phyloP scores from a whole-genome alignment of 163 green algal genomes.

The Picocystis sp. region DNA sequence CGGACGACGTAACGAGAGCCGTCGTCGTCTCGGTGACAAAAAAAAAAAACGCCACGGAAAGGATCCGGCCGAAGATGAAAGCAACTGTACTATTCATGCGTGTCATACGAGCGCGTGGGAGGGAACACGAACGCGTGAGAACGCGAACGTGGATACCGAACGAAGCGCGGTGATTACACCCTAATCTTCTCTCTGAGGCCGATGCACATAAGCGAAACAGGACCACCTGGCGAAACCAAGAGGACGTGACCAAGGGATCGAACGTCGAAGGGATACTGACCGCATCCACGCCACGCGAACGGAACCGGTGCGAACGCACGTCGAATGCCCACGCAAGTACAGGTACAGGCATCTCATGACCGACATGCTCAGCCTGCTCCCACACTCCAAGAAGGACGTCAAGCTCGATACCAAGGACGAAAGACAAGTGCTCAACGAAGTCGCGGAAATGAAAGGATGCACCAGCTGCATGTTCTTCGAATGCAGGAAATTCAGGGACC shows the following conservation, averaged over 20 bases:
- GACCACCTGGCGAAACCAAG: not conserved
- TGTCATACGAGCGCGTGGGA: slow-evolving; percentile 6
- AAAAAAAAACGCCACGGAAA: slow-evolving; percentile 1
- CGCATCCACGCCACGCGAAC: not conserved
- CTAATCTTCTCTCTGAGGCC: slow-evolving; percentile 9
- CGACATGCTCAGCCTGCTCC: slow-evolving; percentile 70
- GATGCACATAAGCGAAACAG: not conserved
- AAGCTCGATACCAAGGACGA: slow-evolving; percentile 92
- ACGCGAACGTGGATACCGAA: too few relatives aligned
- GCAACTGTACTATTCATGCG: slow-evolving; percentile 5
- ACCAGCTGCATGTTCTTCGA: slow-evolving; percentile 82
- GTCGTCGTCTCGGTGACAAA: not conserved
- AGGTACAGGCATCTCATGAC: slow-evolving; percentile 76
- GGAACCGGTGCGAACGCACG: too few relatives aligned
- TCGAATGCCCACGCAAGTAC: not conserved
- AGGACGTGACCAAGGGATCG: not conserved
- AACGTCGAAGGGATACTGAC: not conserved
- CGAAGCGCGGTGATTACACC: slow-evolving; percentile 1
- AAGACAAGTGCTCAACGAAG: slow-evolving; percentile 70
- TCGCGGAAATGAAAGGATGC: slow-evolving; percentile 80
- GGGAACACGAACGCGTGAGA: not conserved
- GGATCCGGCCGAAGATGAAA: not conserved
- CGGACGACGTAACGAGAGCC: slow-evolving; percentile 1
- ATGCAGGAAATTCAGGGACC: slow-evolving; percentile 72
- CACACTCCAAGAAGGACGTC: slow-evolving; percentile 77